These are phyloP conservation scores for Teunomyces atbi DNA, from an alignment of 805 yeast genomes.

Conservation along the genomic window DNA sequence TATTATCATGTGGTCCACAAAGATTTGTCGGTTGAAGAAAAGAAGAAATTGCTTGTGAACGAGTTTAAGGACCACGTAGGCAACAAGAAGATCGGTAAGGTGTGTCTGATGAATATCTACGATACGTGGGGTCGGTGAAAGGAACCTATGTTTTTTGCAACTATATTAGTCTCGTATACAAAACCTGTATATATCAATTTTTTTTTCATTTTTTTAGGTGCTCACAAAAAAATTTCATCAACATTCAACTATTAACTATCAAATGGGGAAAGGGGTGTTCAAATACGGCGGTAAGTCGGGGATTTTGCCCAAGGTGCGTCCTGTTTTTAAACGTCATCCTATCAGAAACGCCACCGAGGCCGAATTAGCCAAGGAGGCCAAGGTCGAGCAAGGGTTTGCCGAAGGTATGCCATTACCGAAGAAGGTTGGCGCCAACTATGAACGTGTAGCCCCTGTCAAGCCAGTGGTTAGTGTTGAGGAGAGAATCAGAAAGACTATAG, in stretches of 20 bases:
- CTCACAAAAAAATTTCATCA: conserved; percentile 4
- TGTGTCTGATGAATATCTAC: conserved; percentile 50
- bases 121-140: conserved; percentile 52
- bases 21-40: conserved; percentile 21
- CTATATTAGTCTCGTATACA: neutral
- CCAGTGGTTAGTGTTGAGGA: conserved; percentile 58
- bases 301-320: conserved; percentile 73
- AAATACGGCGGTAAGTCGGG: conserved; percentile 72
- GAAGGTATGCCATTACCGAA: conserved; percentile 69
- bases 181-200: neutral
- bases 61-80: conserved; percentile 45
- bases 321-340: conserved; percentile 65
- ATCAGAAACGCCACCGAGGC: conserved; percentile 43
- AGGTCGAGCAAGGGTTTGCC: conserved; percentile 64
- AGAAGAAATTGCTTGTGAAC: conserved; percentile 26
- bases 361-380: conserved; percentile 40
- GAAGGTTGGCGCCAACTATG: conserved; percentile 37
- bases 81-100: conserved; percentile 50
- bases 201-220: neutral
- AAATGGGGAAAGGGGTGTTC: conserved; percentile 50
- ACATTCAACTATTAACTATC: neutral
- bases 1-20: conserved; percentile 37
- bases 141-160: neutral
- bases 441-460: conserved; percentile 54
- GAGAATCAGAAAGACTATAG: conserved; percentile 58